Evolutionary conservation across 2,329 filamentous ascomycete species (phyloP).

Genomic region (Penicillium corylophilum): DNA sequence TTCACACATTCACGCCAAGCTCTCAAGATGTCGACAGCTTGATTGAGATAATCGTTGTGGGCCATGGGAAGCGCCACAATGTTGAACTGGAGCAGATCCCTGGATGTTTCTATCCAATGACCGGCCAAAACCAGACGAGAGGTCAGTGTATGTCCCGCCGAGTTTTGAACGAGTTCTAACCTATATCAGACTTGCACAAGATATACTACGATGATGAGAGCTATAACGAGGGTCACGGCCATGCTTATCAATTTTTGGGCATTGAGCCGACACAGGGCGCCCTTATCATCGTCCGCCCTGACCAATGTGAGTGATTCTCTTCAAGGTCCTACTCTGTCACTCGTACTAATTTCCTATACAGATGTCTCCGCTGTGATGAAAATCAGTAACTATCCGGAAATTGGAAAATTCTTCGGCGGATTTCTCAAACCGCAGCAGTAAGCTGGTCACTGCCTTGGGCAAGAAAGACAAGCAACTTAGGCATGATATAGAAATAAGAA

Average conservation of each 20-base stretch:
- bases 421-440: conserved; percentile 29
- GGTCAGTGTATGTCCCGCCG: conserved; percentile 34
- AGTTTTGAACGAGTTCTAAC: conserved; percentile 38
- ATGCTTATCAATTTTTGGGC: conserved; percentile 58
- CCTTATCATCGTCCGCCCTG: conserved; percentile 58
- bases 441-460: background rate
- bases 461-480: background rate
- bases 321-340: background rate
- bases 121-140: conserved; percentile 56
- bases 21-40: conserved; percentile 52
- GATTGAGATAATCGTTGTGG: conserved; percentile 58
- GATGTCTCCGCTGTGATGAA: conserved; percentile 42
- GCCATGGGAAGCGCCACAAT: conserved; percentile 49
- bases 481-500: background rate
- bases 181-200: conserved; percentile 60
- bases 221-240: conserved; percentile 56
- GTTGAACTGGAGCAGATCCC: conserved; percentile 57
- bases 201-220: conserved; percentile 57
- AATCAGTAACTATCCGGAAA: conserved; percentile 31
- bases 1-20: conserved; percentile 45
- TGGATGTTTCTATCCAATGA: conserved; percentile 55
- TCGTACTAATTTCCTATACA: conserved; percentile 12
- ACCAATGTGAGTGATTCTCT: conserved; percentile 53
- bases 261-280: conserved; percentile 49
- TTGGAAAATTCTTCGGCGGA: conserved; percentile 38